Base-by-base conservation (phyloP, 1,284 basidiomycete genomes). In the Trichosporon asahii region DNA sequence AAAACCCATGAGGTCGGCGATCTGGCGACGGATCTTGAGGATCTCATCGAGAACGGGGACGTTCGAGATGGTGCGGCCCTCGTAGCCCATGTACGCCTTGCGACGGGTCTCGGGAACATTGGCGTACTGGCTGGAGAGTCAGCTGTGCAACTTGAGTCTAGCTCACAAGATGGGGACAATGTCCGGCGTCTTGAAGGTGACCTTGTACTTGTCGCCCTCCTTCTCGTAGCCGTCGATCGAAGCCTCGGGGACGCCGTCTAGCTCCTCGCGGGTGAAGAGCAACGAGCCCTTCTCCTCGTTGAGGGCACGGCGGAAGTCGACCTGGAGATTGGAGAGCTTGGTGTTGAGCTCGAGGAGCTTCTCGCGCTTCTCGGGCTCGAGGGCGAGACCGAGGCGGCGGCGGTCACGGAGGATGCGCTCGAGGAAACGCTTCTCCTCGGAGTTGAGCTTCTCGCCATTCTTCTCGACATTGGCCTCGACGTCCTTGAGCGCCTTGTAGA, bases 201-300 rank as follows among this genome's bases (percentile, higher is more conserved):
- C 70, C 46, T 65, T 63, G 72, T 68, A 73, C 72, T 71, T 71
- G 68, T 66, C 72, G 27, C 61, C 72, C 35, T 71, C 72, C 68
- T 69, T 65, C 33, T 68, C 31, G 40, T 71, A 71, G 23, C 72
- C 72, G 4, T 73, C 72, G 2, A 73, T 29, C 0, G 44, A 40
- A 2, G 72, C 49, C 68, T 71, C 35, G 40, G 72, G 72, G 6
- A 73, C 70, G 29, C 72, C 72, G 21, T 61, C 72, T 14, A 73
- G 72, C 64, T 73, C 72, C 64, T 72, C 72, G 37, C 60, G 61
- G 5, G 72, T 69, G 66, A 73, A 73, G 9, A 73, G 66, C 2
- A 73, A 57, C 64, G 60, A 71, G 64, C 72, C 72, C 72, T 73
- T 73, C 68, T 73, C 72, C 70, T 70, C 69, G 60, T 73, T 73